Conservation (phyloP, 805 yeast species). For the Kluyveromyces nonfermentans region DNA sequence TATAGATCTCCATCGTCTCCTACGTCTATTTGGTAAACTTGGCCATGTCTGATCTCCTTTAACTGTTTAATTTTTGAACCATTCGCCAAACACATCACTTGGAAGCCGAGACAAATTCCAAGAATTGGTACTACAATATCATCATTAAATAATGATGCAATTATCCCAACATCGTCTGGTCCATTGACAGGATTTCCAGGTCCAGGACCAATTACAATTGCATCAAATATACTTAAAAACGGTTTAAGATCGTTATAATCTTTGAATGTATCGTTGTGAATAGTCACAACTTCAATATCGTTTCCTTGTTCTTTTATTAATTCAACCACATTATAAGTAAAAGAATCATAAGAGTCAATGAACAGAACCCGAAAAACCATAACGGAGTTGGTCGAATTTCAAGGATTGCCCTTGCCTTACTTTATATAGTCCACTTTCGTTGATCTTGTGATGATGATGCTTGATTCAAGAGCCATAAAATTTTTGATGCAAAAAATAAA, state of each 20-base stretch:
- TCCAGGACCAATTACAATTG: slow-evolving; percentile 89
- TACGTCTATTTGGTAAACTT: slow-evolving; percentile 44
- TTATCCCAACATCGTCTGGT: slow-evolving; percentile 58
- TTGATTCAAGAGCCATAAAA: no score
- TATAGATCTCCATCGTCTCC: slow-evolving; percentile 31
- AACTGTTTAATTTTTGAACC: slow-evolving; percentile 51
- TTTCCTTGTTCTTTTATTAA: slow-evolving; percentile 41
- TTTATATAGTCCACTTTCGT: no score
- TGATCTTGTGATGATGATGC: no score
- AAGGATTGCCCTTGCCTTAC: background rate
- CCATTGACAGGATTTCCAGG: slow-evolving; percentile 78
- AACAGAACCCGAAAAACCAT: slow-evolving; percentile 21
- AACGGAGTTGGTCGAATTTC: background rate
- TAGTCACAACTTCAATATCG: slow-evolving; percentile 26
- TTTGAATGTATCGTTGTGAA: slow-evolving; percentile 31
- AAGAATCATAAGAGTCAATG: slow-evolving; percentile 92
- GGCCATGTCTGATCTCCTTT: slow-evolving; percentile 72
- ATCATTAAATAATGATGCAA: slow-evolving; percentile 45
- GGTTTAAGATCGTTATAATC: slow-evolving; percentile 29
- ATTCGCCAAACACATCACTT: slow-evolving; percentile 55
- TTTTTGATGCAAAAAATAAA: no score
- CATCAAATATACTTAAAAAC: slow-evolving; percentile 50
- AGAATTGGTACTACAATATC: slow-evolving; percentile 48
- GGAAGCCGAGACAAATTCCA: slow-evolving; percentile 93
- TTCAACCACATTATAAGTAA: slow-evolving; percentile 69